Evolutionary conservation across 352 stramenopile genomes (phyloP).

Genomic region (Pythium sukuiense): DNA sequence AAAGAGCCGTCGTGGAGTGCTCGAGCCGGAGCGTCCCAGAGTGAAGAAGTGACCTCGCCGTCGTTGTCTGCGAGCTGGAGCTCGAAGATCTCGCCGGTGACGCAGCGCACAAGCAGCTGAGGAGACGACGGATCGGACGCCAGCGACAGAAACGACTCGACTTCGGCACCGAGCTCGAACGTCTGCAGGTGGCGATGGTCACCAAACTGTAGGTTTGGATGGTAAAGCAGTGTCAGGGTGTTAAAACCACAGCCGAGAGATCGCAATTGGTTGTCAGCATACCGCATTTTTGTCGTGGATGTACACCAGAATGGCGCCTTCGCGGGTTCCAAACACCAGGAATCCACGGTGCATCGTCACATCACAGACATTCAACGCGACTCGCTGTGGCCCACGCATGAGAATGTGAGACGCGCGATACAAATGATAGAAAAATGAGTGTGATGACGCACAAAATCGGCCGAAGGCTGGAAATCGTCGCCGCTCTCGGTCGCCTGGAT

Average conservation of each 20-base stretch:
- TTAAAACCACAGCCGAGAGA: no score
- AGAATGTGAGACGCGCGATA: not conserved
- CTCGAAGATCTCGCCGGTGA: constrained; percentile 55
- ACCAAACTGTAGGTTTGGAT: constrained; percentile 30
- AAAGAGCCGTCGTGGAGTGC: constrained; percentile 33
- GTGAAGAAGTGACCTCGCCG: constrained; percentile 27
- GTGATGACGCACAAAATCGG: constrained; percentile 57
- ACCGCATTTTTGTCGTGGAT: constrained; percentile 33
- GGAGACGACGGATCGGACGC: constrained; percentile 14
- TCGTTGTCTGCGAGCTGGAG: constrained; percentile 25
- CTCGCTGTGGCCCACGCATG: constrained; percentile 31
- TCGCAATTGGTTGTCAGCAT: no score
- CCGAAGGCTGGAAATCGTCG: constrained; percentile 51
- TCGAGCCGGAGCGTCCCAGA: constrained; percentile 36
- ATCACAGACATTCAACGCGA: constrained; percentile 71
- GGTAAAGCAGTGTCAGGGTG: not conserved
- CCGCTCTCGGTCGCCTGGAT: constrained; percentile 54
- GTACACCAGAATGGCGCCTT: constrained; percentile 64
- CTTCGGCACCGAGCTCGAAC: constrained; percentile 56
- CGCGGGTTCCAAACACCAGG: constrained; percentile 63
- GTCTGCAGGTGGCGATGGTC: constrained; percentile 53
- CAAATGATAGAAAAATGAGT: not conserved
- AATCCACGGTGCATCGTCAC: constrained; percentile 48
- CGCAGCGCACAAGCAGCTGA: constrained; percentile 48
- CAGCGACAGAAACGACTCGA: constrained; percentile 53